Conservation (phyloP, 495 filamentous ascomycete genomes). For the Aspergillus bertholletiae region DNA sequence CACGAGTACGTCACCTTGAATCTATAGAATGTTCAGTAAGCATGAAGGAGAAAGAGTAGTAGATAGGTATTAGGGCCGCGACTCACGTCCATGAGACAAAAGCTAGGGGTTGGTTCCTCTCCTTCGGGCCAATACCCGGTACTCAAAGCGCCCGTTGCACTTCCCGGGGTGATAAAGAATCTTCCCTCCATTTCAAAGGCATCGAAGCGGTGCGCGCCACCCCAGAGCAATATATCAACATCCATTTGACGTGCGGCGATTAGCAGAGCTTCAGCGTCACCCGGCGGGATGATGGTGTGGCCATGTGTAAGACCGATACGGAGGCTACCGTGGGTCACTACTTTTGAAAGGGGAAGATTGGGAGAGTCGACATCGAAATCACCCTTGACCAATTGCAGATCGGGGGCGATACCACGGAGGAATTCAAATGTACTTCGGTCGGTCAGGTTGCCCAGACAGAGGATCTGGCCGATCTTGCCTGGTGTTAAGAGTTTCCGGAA, state of each 20-base stretch:
- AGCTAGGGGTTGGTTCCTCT: constrained; percentile 88
- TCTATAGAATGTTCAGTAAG: constrained; percentile 44
- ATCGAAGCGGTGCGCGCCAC: constrained; percentile 95
- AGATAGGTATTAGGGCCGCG: too few relatives aligned
- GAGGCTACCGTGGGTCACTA: constrained; percentile 88
- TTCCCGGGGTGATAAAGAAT: constrained; percentile 98
- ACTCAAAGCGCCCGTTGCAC: constrained; percentile 80
- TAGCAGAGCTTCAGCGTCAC: constrained; percentile 84
- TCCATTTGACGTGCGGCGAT: constrained; percentile 95
- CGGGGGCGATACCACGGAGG: constrained; percentile 84
- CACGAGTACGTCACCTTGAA: constrained; percentile 95
- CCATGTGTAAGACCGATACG: constrained; percentile 97
- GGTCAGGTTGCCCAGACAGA: constrained; percentile 96
- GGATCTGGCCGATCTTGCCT: constrained; percentile 95
- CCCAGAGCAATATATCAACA: constrained; percentile 95
- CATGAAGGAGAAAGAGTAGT: not conserved
- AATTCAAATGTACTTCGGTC: constrained; percentile 93
- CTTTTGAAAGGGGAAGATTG: constrained; percentile 85
- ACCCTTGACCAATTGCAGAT: constrained; percentile 92
- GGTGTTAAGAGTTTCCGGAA: constrained; percentile 98
- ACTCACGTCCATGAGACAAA: constrained; percentile 84
- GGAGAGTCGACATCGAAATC: constrained; percentile 92
- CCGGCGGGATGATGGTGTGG: constrained; percentile 87
- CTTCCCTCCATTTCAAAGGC: constrained; percentile 98
- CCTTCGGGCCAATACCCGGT: constrained; percentile 66